Evolutionary conservation across 2,329 filamentous ascomycete genomes (phyloP).

Genomic region (Fusarium secorum): DNA sequence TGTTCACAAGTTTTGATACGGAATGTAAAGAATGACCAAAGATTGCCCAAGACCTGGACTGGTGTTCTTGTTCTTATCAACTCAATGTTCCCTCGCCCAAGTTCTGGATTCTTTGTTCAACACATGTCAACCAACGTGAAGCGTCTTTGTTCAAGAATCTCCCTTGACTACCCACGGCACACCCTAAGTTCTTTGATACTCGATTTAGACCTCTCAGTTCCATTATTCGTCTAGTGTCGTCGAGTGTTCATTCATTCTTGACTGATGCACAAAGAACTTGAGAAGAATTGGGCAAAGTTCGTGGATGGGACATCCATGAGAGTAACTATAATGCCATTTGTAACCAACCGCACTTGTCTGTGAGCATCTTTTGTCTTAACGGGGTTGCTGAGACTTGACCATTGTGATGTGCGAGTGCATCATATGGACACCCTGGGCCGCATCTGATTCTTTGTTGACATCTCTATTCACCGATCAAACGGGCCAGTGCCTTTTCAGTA

Average conservation of each 20-base stretch:
- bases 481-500: background rate
- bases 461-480: background rate
- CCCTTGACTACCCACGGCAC: background rate
- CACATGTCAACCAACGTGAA: background rate
- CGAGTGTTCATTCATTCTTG: background rate
- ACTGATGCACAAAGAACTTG: conserved; percentile 15
- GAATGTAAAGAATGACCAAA: background rate
- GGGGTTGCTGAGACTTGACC: background rate
- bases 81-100: background rate
- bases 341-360: background rate
- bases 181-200: background rate
- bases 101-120: conserved; percentile 12
- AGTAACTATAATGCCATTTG: background rate
- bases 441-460: conserved; percentile 11
- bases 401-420: background rate
- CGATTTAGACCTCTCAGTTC: conserved; percentile 6
- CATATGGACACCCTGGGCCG: background rate
- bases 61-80: conserved; percentile 10
- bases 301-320: background rate
- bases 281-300: background rate
- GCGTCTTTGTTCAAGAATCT: conserved; percentile 14
- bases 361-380: background rate
- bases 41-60: background rate
- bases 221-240: background rate
- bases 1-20: background rate